Evolutionary conservation across 2,329 filamentous ascomycete genomes (phyloP).

Genomic region (Ophiostoma sp.): DNA sequence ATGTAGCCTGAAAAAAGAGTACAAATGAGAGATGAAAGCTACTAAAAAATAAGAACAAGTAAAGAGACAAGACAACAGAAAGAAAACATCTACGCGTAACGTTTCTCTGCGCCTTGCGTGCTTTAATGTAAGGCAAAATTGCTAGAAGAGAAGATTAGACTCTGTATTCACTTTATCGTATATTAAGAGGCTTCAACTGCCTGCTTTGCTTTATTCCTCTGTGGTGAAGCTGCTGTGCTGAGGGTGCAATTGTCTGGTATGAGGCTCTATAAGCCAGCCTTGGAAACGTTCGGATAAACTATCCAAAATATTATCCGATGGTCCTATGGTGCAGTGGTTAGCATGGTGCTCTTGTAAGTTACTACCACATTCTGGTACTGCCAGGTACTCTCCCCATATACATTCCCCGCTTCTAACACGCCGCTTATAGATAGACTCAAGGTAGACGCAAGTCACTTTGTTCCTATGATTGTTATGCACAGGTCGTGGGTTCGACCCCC

Average conservation of each 20-base stretch:
- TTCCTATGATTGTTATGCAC: constrained; percentile 29
- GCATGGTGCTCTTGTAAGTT: constrained; percentile 30
- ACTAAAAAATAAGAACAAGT: no score
- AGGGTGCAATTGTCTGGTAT: neutral
- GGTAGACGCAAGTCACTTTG: constrained; percentile 22
- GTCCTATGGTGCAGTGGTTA: constrained; percentile 31
- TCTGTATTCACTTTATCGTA: no score
- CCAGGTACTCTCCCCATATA: neutral
- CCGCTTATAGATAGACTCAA: constrained; percentile 26
- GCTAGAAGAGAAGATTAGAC: no score
- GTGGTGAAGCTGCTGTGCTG: no score
- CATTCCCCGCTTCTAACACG: constrained; percentile 22
- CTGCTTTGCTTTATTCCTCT: no score
- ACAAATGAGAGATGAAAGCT: no score
- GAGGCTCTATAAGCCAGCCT: neutral
- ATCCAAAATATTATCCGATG: constrained; percentile 23
- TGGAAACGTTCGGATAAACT: constrained; percentile 24
- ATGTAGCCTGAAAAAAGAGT: no score
- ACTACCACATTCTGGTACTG: neutral
- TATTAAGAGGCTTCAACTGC: no score
- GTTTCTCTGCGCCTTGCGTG: no score
- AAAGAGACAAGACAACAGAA: no score
- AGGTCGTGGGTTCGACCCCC: constrained; percentile 30
- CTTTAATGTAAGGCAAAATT: no score
- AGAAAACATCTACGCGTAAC: no score